These are phyloP conservation scores for Stereum hirsutum DNA, from an alignment of 1,284 basidiomycete species.

Conservation along the genomic window DNA sequence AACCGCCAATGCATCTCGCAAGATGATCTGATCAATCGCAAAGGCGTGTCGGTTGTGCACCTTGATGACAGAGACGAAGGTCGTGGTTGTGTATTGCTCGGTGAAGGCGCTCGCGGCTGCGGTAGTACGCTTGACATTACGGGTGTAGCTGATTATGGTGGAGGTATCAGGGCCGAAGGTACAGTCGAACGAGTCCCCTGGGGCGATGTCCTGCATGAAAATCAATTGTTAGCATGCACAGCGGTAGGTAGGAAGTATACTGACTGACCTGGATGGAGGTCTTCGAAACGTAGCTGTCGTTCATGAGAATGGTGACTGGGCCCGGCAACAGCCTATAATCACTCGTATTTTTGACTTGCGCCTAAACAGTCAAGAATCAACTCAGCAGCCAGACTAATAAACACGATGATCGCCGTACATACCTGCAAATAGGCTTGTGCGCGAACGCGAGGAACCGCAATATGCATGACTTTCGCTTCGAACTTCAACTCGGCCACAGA, in stretches of 20 bases:
- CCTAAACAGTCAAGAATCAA: constrained; percentile 13
- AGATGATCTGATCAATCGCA: constrained; percentile 30
- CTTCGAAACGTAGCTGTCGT: constrained; percentile 40
- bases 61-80: constrained; percentile 32
- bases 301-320: constrained; percentile 38
- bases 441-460: constrained; percentile 37
- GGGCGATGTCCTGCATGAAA: constrained; percentile 12
- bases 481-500: constrained; percentile 39
- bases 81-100: constrained; percentile 32
- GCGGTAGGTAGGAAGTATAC: neutral
- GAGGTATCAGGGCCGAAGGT: constrained; percentile 44
- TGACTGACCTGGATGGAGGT: constrained; percentile 32
- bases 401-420: constrained; percentile 5
- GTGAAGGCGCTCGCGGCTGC: constrained; percentile 29
- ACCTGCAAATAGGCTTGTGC: constrained; percentile 39
- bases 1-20: constrained; percentile 41
- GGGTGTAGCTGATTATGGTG: constrained; percentile 37
- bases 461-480: constrained; percentile 34
- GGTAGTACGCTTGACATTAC: constrained; percentile 25
- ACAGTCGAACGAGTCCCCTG: constrained; percentile 41
- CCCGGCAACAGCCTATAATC: constrained; percentile 44
- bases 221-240: neutral
- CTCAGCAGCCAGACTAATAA: neutral
- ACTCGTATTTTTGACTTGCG: constrained; percentile 36
- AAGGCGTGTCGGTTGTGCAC: constrained; percentile 40